Percentiles rank a stretch among this genome's conserved stretches.
Conservation (phyloP, 257 asterid species). For the Penstemon barbatus region DNA sequence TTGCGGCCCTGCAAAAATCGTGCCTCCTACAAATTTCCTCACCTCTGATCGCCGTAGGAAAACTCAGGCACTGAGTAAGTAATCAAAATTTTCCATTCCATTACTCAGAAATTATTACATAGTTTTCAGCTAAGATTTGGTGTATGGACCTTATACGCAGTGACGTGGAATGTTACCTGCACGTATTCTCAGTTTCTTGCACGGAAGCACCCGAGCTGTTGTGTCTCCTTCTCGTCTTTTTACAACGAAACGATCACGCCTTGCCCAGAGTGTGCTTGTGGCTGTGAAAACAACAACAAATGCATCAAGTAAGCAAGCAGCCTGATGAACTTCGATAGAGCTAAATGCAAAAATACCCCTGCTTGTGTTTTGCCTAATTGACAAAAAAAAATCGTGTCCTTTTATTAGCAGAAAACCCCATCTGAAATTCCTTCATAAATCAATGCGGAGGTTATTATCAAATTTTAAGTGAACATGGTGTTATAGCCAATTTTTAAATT, state of each 20-base stretch:
- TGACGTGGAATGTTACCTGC: conserved; percentile 86
- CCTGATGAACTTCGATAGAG: not conserved
- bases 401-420: no score
- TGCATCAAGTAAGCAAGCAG: conserved; percentile 51
- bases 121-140: conserved; percentile 14
- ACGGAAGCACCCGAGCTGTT: conserved; percentile 64
- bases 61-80: conserved; percentile 74
- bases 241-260: conserved; percentile 74
- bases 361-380: no score
- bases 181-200: conserved; percentile 75
- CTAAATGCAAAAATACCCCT: no score
- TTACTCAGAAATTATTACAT: not conserved
- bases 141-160: conserved; percentile 32
- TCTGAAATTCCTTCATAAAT: no score
- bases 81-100: not conserved
- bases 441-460: no score
- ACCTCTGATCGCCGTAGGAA: conserved; percentile 68
- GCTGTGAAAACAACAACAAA: conserved; percentile 63
- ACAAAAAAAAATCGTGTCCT: no score
- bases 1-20: conserved; percentile 78
- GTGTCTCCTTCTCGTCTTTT: conserved; percentile 80
- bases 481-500: no score
- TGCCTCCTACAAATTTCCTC: conserved; percentile 64
- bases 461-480: no score
- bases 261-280: conserved; percentile 75